Base-by-base conservation (phyloP, 2,329 filamentous ascomycete species). In the Claviceps monticola region DNA sequence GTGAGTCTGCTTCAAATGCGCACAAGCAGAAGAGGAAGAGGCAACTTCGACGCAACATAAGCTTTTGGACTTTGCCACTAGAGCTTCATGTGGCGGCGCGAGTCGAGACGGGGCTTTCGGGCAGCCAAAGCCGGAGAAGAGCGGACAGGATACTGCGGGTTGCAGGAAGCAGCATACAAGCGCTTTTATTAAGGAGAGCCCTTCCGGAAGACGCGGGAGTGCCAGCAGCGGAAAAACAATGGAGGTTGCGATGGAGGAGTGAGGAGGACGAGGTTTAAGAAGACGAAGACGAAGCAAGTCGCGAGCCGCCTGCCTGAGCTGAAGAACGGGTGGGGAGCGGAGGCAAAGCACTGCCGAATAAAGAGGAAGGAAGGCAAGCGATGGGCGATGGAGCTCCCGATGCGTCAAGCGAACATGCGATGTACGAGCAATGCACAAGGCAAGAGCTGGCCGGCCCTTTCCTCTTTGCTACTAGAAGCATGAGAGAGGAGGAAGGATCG, bases 251-350 rank as follows among this genome's bases (percentile, higher is more conserved):
- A 51, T 47, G 37, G 44, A 42, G 37, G 37, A 43, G 49, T 21
- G 43, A 41, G 37, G 43, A 46, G 26, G 21, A 37, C 13, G 36
- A 42, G 23, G 17, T 45, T 44, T 13, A 17, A 42, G 49, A 19
- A 19, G 16, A 11, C 23, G 43, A 51, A 34, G 44, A 46, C 17
- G 21, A 29, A 42, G 37, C 19, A 45, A 34, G 17, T 26, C 37
- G 26, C 26, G 26, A 8, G 21, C 19, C 9, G 43, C 43, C 26
- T 26, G 43, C 21, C 16, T 11, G 43, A 50, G 49, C 43, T 46
- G 42, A 51, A 42, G 44, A 41, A 17, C 42, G 42, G 39, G 41
- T 17, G 48, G 48, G 49, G 43, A 42, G 49, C 16, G 49, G 13
- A 47, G 49, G 36, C 49, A 34, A 46, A 37, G 14, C 29, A 45